Conservation (phyloP, 345 rosid genomes). For the Corymbia maculata region DNA sequence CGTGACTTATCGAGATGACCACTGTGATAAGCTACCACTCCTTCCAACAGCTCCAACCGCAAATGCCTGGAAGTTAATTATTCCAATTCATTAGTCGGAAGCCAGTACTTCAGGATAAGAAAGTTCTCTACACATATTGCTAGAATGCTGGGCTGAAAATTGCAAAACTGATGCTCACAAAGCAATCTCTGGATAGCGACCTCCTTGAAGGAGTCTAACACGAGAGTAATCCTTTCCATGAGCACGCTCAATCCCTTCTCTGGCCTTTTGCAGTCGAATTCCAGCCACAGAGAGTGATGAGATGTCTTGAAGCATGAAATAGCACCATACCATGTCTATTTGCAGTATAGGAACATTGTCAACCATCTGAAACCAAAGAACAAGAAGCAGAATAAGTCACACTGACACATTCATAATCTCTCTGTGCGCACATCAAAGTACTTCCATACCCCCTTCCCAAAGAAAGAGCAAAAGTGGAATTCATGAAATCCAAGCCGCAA, state of each 20-base stretch:
- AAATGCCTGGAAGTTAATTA: constrained; percentile 36
- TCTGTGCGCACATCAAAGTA: not conserved
- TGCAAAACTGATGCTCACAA: constrained; percentile 36
- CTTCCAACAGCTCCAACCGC: constrained; percentile 89
- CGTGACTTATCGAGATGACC: constrained; percentile 57
- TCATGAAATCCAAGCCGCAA: not conserved
- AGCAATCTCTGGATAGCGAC: constrained; percentile 68
- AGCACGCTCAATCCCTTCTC: constrained; percentile 83
- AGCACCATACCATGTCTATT: constrained; percentile 99
- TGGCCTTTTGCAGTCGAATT: constrained; percentile 66
- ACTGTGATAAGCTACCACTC: constrained; percentile 84
- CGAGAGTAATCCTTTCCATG: constrained; percentile 91
- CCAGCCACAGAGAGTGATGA: constrained; percentile 87
- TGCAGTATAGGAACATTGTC: constrained; percentile 89
- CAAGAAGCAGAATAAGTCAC: not conserved
- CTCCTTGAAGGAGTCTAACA: constrained; percentile 75
- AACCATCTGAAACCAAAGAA: constrained; percentile 30
- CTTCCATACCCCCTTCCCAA: not conserved
- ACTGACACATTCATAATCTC: not conserved
- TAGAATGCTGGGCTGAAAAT: not conserved
- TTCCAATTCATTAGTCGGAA: not conserved
- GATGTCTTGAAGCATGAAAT: constrained; percentile 82
- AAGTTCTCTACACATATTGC: not conserved
- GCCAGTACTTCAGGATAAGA: not conserved
- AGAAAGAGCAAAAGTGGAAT: not conserved